Base-by-base conservation (phyloP, 805 yeast species). In the Candida schatavii region DNA sequence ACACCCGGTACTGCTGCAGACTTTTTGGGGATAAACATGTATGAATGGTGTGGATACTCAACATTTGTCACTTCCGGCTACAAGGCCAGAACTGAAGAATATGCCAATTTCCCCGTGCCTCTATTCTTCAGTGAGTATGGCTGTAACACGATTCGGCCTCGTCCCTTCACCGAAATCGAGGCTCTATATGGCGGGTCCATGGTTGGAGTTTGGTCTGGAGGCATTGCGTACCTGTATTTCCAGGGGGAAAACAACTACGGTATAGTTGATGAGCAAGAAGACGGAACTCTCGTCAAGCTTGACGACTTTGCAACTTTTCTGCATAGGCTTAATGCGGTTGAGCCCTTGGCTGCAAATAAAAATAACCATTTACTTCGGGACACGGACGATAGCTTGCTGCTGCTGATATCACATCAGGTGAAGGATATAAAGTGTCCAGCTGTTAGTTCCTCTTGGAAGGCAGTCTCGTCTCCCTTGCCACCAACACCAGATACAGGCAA, bases 31-130 rank as follows among this genome's bases (percentile, higher is more conserved):
- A 44, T 66, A 21, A 66, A 64, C 44, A 64, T 65, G 60, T 66
- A 65, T 45, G 70, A 64, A 47, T 67, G 73, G 73, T 67, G 73
- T 55, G 71, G 71, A 1, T 64, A 62, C 45, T 65, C 70, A 13
- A 50, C 62, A 4, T 66, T 55, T 37, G 51, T 59, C 14, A 59
- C 69, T 5, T 62, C 68, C 2, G 72, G 73, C 1, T 67, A 63
- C 44, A 47, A 61, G 40, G 68, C 65, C 11, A 50, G 68, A 44
- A 66, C 71, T 13, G 14, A 41, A 2, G 66, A 62, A 43, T 66
- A 54, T 41, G 28, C 40, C 17, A 50, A 56, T 27, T 57, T 48
- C 44, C 61, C 68, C 1, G 63, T 64, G 15, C 72, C 73, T 3
- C 49, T 65, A 3, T 62, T 66, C 43, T 66, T 66, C 51, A 63